Conservation (phyloP, 1,284 basidiomycete species). For the Schizopora paradoxa region DNA sequence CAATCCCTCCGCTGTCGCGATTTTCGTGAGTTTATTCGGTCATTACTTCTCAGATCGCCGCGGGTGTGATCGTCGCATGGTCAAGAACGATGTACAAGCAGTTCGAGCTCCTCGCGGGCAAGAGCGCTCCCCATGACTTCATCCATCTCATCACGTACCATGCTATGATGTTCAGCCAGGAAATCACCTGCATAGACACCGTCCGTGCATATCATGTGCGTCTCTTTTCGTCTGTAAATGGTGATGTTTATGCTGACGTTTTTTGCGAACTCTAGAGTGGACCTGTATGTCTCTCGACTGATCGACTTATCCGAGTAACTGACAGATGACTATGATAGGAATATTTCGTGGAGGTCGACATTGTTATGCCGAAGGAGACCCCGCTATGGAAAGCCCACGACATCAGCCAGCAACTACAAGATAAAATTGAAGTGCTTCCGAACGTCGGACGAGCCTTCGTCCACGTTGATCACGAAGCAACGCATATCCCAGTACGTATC, state of each 20-base stretch:
- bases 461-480: constrained; percentile 90
- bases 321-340: constrained; percentile 44
- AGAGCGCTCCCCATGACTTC: constrained; percentile 87
- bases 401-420: constrained; percentile 86
- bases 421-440: constrained; percentile 89
- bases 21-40: background rate
- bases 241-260: constrained; percentile 9
- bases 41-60: constrained; percentile 60
- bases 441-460: constrained; percentile 91
- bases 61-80: constrained; percentile 84
- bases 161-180: constrained; percentile 79
- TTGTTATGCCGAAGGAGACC: constrained; percentile 88
- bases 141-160: constrained; percentile 91
- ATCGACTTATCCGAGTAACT: no score
- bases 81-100: constrained; percentile 67
- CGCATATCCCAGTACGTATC: constrained; percentile 67
- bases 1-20: constrained; percentile 12
- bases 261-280: constrained; percentile 44
- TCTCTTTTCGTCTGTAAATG: constrained; percentile 21
- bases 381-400: constrained; percentile 93
- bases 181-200: constrained; percentile 85
- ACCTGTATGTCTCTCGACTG: constrained; percentile 40
- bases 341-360: constrained; percentile 92
- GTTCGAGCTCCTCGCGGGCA: constrained; percentile 87
- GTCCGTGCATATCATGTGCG: constrained; percentile 82